Evolutionary conservation across 1,284 basidiomycete genomes (phyloP).

Genomic region (Uromyces viciae-fabae): DNA sequence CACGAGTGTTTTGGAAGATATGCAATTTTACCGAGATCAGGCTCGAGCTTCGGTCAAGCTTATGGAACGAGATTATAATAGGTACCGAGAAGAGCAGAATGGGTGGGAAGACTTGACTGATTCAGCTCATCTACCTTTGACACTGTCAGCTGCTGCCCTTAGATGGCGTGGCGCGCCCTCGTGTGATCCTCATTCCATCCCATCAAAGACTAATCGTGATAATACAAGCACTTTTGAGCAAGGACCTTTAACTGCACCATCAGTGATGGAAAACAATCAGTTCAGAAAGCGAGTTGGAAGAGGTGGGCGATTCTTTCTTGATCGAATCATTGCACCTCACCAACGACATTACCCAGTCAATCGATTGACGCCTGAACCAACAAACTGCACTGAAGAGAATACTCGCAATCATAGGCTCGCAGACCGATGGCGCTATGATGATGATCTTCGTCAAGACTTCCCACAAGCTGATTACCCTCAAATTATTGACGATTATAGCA

Average conservation of each 20-base stretch:
- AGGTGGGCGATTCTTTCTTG: conserved; percentile 73
- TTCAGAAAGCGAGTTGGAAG: conserved; percentile 74
- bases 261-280: conserved; percentile 48
- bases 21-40: conserved; percentile 61
- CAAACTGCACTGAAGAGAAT: conserved; percentile 52
- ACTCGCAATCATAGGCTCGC: conserved; percentile 57
- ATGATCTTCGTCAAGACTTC: conserved; percentile 48
- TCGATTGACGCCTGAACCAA: conserved; percentile 48
- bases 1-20: conserved; percentile 62
- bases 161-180: conserved; percentile 55
- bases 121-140: conserved; percentile 68
- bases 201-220: conserved; percentile 50
- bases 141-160: conserved; percentile 58
- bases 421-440: conserved; percentile 69
- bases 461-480: conserved; percentile 19
- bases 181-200: conserved; percentile 53
- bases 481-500: conserved; percentile 40
- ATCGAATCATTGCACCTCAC: conserved; percentile 62
- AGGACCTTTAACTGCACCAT: conserved; percentile 48
- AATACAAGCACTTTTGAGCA: conserved; percentile 51
- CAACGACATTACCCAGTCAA: conserved; percentile 49
- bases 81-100: conserved; percentile 65
- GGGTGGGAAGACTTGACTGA: conserved; percentile 82
- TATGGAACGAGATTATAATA: conserved; percentile 66
- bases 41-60: conserved; percentile 63